Evolutionary conservation across 306 rosid genomes (phyloP).

Genomic region (Trichosanthes truncata): DNA sequence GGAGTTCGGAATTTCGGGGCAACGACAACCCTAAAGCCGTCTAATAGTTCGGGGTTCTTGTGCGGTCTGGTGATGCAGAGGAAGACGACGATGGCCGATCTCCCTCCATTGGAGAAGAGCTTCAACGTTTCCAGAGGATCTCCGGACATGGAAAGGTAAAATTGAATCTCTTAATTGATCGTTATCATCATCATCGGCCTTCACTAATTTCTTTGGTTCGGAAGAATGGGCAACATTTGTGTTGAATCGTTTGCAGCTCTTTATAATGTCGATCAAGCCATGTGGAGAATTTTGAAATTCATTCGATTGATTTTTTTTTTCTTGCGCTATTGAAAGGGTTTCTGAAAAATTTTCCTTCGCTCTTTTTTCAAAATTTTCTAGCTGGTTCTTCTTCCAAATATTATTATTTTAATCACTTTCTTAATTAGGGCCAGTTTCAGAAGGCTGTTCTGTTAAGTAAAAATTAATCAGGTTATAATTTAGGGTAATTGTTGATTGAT

Average conservation of each 20-base stretch:
- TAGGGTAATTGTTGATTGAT: no score
- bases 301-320: not conserved
- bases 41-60: conserved; percentile 42
- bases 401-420: no score
- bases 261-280: no score
- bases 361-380: no score
- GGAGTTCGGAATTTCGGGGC: conserved; percentile 47
- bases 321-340: not conserved
- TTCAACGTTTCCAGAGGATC: not conserved
- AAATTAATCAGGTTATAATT: no score
- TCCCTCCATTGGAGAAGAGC: conserved; percentile 11
- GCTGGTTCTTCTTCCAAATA: no score
- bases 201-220: no score
- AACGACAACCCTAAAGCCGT: conserved; percentile 22
- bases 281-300: not conserved
- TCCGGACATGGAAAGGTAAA: conserved; percentile 1
- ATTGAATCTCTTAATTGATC: not conserved
- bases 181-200: not conserved
- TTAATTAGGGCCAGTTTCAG: not conserved
- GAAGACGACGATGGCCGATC: not conserved
- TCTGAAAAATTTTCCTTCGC: no score
- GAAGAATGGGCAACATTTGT: not conserved
- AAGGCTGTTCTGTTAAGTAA: not conserved
- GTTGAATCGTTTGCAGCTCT: no score
- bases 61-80: conserved; percentile 47